Evolutionary conservation across 805 yeast genomes (phyloP), one percentile per base, ranked within the genome.

Genomic region (Starmerella stigmatis): DNA sequence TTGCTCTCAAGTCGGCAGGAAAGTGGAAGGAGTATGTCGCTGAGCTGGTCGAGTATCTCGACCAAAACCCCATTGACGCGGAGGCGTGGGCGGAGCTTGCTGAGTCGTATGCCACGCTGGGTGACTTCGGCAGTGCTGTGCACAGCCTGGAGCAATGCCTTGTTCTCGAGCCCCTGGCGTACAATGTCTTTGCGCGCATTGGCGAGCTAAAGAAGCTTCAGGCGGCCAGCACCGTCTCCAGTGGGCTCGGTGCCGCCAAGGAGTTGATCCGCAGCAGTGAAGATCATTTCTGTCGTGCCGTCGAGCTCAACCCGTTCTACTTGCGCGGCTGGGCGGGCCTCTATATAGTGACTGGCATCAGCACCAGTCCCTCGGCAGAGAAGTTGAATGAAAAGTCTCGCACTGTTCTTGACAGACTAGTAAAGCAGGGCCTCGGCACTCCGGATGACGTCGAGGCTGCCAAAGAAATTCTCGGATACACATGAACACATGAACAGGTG

Each of bases 11-110:
- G 44, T 48, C 55, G 23, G 48, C 48, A 9, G 60, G 58, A 4
- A 52, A 58, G 42, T 39, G 48, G 16, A 66, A 62, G 43, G 64
- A 62, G n/a, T 83, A 76, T 59, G 70, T 84, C 36, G 65, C 68
- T 28, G 72, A 71, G 43, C 67, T 88, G 53, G 65, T 67, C 10
- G 71, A 67, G 28, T 74, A 71, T 52, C 62, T 84, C 43, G 79
- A 78, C 44, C 64, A 71, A 41, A 76, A 74, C 54, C 95, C 96
- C 1, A 60, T 79, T 17, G 97, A 92, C 61, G 66, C 74, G 2
- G 78, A 81, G 51, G 66, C 81, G 2, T 86, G 94, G 94, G 70
- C 77, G 39, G 94, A 84, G 61, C 67, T 86, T 45, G 81, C 78
- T 3, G 75, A 76, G 29, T 66, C 73, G n/a, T 89, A 89, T 59